Evolutionary conservation across 2,329 filamentous ascomycete genomes (phyloP).

Genomic region (Fusarium paranaense): DNA sequence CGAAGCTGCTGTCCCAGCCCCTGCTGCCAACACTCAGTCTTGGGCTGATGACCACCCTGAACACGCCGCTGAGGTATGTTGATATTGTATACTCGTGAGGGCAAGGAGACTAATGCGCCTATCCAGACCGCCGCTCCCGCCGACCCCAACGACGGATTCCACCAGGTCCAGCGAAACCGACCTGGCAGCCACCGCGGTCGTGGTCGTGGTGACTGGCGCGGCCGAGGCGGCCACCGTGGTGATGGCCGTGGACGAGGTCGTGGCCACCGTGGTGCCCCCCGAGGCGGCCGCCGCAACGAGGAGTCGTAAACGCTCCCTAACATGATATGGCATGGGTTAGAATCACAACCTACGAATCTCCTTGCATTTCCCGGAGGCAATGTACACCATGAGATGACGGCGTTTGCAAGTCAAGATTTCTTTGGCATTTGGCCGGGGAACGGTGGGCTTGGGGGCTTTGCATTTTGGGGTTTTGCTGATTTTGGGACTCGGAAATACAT

Average conservation of each 20-base stretch:
- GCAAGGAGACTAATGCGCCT: conserved; percentile 15
- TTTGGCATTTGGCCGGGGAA: conserved; percentile 42
- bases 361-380: conserved; percentile 46
- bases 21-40: conserved; percentile 68
- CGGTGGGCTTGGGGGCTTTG: conserved; percentile 41
- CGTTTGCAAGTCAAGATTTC: conserved; percentile 49
- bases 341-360: conserved; percentile 44
- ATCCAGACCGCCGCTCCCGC: conserved; percentile 50
- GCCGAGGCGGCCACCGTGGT: conserved; percentile 64
- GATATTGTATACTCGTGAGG: not conserved
- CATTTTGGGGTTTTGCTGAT: conserved; percentile 48
- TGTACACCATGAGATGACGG: conserved; percentile 57
- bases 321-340: conserved; percentile 42
- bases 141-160: conserved; percentile 74
- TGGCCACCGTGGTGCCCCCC: conserved; percentile 50
- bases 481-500: conserved; percentile 45
- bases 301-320: conserved; percentile 50
- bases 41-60: conserved; percentile 87
- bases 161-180: conserved; percentile 74
- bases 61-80: conserved; percentile 56
- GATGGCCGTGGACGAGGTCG: conserved; percentile 58
- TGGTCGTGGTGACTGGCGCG: conserved; percentile 62
- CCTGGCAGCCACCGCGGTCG: conserved; percentile 57
- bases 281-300: conserved; percentile 53
- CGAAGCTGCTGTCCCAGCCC: conserved; percentile 74